A percentile compares a stretch with the other conserved stretches of the same genome.
These are phyloP conservation scores for Apiospora arundinis DNA, from an alignment of 2,329 filamentous ascomycete species.

Conservation along the genomic window DNA sequence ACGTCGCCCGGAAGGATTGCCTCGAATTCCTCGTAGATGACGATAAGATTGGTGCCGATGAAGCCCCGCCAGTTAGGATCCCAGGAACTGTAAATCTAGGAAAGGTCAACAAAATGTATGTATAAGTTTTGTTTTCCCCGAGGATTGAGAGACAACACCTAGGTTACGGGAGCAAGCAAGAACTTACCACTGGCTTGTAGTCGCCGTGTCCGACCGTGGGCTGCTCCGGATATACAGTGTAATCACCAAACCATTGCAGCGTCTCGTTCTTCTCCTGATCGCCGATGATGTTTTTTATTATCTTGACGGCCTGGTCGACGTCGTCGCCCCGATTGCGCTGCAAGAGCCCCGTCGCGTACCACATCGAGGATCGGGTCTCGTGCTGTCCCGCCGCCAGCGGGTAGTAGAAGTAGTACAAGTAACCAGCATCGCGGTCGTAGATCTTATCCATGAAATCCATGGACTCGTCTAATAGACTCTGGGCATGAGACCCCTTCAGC, in stretches of 20 bases:
- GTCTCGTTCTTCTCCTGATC: conserved; percentile 51
- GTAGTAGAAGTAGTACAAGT: conserved; percentile 47
- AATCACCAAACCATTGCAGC: conserved; percentile 54
- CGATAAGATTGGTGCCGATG: conserved; percentile 55
- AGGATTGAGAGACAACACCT: too few species aligned
- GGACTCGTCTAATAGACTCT: conserved; percentile 48
- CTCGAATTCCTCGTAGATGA: conserved; percentile 56
- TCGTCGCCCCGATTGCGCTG: conserved; percentile 52
- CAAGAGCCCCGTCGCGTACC: conserved; percentile 56
- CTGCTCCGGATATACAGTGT: conserved; percentile 54
- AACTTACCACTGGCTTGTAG: conserved; percentile 45
- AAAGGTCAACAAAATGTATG: too few species aligned
- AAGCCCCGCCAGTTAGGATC: conserved; percentile 63
- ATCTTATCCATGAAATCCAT: conserved; percentile 53
- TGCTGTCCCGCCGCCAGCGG: conserved; percentile 39
- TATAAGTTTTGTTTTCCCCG: too few species aligned
- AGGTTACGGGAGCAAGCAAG: neutral
- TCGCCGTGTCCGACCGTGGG: conserved; percentile 52
- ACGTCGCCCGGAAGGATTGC: conserved; percentile 40
- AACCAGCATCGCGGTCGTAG: conserved; percentile 50
- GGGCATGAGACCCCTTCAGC: conserved; percentile 27
- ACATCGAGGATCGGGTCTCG: conserved; percentile 53
- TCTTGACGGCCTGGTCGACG: conserved; percentile 49
- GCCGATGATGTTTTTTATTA: conserved; percentile 52
- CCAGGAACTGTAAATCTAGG: conserved; percentile 52